Evolutionary conservation across 768 basidiomycete genomes (phyloP), one percentile per base, ranked within the genome.

Genomic region (Rubroboletus satanas): DNA sequence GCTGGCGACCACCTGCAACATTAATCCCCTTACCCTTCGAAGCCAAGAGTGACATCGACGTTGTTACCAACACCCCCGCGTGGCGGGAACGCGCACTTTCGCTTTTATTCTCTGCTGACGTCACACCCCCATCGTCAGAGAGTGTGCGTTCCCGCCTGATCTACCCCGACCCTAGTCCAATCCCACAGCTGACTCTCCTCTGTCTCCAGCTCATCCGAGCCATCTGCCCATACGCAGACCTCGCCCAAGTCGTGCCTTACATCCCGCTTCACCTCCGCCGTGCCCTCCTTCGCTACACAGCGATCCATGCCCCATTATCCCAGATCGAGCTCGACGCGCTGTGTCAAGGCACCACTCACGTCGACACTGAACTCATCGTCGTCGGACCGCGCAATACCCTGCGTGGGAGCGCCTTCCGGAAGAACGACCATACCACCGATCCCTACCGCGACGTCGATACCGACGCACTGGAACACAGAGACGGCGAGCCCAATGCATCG

Each of bases 291-390:
- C 80, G 85, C 4, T 77, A 83, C 57, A 72, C 79, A 7, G 82
- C 86, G 26, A 68, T 88, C 12, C 76, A 83, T 51, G 66, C 71
- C 1, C 88, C 89, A 2, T 69, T 90, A 18, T 71, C 77, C 5
- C 74, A 67, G 49, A 63, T 71, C 21, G 78, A 79, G 52, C 73
- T 90, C 18, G 76, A 76, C 49, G 73, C 77, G 8, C 64, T 89
- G 5, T 77, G 79, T 51, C 75, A 74, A 33, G 72, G 75, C 0
- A 70, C 80, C 5, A 76, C 79, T 1, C 82, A 86, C 62, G 75
- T 77, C 4, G 80, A 81, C 49, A 83, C 85, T 0, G 89, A 90
- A 55, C 70, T 88, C 11, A 65, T 90, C 36, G 65, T 91, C 23
- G 76, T 88, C 28, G 85, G 84, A 14, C 84, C 83, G 0, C 64